These are phyloP conservation scores for Phytopythium delawarense DNA, from an alignment of 352 stramenopile genomes.

Conservation along the genomic window DNA sequence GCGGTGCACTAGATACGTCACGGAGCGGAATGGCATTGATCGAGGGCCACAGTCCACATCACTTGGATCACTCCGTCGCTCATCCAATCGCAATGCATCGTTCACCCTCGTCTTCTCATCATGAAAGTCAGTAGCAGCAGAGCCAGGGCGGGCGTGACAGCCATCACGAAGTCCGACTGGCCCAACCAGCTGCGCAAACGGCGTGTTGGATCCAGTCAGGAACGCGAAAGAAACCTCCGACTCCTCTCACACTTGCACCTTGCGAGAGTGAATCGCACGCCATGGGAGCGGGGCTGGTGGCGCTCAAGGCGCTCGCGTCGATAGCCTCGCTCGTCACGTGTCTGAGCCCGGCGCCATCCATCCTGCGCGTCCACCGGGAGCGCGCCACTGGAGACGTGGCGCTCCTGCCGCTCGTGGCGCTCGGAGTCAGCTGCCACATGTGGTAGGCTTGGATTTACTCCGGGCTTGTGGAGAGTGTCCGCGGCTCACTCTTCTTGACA, in stretches of 20 bases:
- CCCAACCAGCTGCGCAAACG: not conserved
- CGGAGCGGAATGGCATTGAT: too few species aligned
- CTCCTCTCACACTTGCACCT: not conserved
- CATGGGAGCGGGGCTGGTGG: not conserved
- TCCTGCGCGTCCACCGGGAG: constrained; percentile 36
- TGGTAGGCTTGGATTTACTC: not conserved
- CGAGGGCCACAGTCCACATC: not conserved
- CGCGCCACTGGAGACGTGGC: constrained; percentile 28
- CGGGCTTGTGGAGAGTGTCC: too few species aligned
- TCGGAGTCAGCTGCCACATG: constrained; percentile 33
- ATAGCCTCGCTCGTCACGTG: not conserved
- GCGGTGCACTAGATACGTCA: not conserved
- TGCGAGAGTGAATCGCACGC: too few species aligned
- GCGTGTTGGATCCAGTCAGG: not conserved
- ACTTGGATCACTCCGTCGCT: not conserved
- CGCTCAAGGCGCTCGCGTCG: constrained; percentile 4
- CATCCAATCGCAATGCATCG: not conserved
- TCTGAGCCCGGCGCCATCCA: constrained; percentile 25
- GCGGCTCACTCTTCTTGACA: not conserved
- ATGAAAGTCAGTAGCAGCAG: not conserved
- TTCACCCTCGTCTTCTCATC: not conserved
- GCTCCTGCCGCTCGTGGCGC: constrained; percentile 31
- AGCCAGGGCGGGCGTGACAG: not conserved
- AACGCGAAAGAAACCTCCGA: not conserved
- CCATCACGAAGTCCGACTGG: not conserved